Conservation (phyloP, 805 yeast genomes). For the Candida pseudoglaebosa region DNA sequence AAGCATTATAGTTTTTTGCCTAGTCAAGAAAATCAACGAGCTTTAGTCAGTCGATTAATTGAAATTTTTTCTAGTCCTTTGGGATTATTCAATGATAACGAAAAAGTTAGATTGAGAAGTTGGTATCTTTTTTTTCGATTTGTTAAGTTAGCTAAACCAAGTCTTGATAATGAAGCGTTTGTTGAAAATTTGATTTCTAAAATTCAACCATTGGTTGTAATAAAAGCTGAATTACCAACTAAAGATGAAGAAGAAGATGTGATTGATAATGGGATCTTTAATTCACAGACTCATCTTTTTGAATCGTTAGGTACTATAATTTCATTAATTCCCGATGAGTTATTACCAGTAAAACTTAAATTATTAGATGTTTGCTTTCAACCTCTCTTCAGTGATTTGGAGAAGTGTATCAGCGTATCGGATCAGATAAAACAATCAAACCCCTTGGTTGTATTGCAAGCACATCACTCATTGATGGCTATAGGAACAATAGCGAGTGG, state of each 20-base stretch:
- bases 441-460: conserved; percentile 55
- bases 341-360: conserved; percentile 27
- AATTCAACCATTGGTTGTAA: conserved; percentile 58
- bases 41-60: conserved; percentile 51
- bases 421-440: conserved; percentile 32
- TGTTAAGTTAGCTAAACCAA: conserved; percentile 69
- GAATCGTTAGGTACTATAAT: conserved; percentile 83
- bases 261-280: conserved; percentile 53
- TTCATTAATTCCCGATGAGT: conserved; percentile 31
- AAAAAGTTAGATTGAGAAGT: conserved; percentile 74
- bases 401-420: conserved; percentile 48
- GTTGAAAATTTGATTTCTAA: conserved; percentile 56
- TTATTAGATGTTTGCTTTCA: conserved; percentile 64
- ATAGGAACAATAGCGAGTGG: conserved; percentile 90
- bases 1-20: conserved; percentile 67
- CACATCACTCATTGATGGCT: conserved; percentile 84
- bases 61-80: conserved; percentile 75
- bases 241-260: conserved; percentile 55
- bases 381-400: conserved; percentile 72
- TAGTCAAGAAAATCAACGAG: conserved; percentile 35
- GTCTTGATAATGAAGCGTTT: conserved; percentile 37
- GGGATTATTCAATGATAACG: conserved; percentile 74
- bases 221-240: conserved; percentile 54
- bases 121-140: conserved; percentile 90
- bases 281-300: conserved; percentile 74